phyloP scores from a whole-genome alignment of 1,284 basidiomycete genomes.

The Fistulinella cinereoalba region DNA sequence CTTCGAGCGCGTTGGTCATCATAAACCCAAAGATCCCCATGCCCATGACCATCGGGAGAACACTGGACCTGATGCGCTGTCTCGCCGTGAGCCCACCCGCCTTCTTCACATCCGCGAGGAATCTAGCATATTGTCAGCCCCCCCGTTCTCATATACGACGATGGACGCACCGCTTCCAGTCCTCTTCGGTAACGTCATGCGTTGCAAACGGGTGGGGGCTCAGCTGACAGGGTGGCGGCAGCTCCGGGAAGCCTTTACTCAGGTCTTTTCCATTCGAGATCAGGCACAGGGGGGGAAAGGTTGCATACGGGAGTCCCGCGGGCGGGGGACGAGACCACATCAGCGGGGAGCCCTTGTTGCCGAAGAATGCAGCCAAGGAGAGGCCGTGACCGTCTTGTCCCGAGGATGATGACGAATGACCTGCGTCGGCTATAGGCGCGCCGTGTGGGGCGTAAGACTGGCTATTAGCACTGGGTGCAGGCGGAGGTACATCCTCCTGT shows the following conservation, averaged over 20 bases:
- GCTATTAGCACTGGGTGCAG: no score
- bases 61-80: conserved; percentile 33
- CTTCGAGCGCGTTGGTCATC: conserved; percentile 21
- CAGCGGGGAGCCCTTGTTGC: conserved; percentile 20
- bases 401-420: background rate
- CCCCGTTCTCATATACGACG: background rate
- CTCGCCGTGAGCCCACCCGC: conserved; percentile 16
- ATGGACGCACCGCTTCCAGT: conserved; percentile 30
- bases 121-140: conserved; percentile 10
- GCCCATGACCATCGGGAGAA: conserved; percentile 22
- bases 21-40: conserved; percentile 27
- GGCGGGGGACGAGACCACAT: conserved; percentile 28
- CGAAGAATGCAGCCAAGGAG: conserved; percentile 27
- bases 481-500: no score
- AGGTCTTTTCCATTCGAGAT: conserved; percentile 24
- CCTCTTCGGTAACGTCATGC: conserved; percentile 31
- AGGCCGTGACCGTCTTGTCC: conserved; percentile 4
- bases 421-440: background rate
- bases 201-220: conserved; percentile 29
- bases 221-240: conserved; percentile 29
- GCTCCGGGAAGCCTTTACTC: conserved; percentile 25
- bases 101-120: conserved; percentile 30
- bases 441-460: background rate
- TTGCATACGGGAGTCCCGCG: conserved; percentile 14
- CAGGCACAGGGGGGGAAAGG: conserved; percentile 32